A percentile compares a stretch with the other conserved stretches of the same genome.
phyloP scores from a whole-genome alignment of 2,329 filamentous ascomycete species.

The Fusarium domesticum region DNA sequence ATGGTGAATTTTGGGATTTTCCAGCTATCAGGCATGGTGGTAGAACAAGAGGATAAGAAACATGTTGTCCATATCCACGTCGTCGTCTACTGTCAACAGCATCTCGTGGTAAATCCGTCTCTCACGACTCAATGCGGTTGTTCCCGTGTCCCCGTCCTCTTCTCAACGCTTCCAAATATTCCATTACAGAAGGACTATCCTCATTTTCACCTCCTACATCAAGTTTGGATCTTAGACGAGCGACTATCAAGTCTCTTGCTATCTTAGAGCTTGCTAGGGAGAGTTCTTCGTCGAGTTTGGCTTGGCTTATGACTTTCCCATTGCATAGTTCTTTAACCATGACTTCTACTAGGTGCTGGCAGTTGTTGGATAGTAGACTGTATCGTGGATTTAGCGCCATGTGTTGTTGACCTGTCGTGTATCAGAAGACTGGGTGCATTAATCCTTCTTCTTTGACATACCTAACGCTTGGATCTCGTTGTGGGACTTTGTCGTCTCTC shows the following conservation, averaged over 20 bases:
- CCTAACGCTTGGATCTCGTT: constrained; percentile 22
- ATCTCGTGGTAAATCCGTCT: too few species aligned
- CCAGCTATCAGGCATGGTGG: not conserved
- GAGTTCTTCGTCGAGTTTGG: constrained; percentile 24
- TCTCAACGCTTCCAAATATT: constrained; percentile 20
- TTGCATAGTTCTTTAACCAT: constrained; percentile 28
- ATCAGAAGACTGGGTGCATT: not conserved
- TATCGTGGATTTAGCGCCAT: constrained; percentile 18
- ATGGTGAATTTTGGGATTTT: constrained; percentile 27
- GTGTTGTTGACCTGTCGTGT: constrained; percentile 13
- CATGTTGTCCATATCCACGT: too few species aligned
- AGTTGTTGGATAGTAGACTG: constrained; percentile 23
- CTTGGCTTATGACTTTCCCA: constrained; percentile 25
- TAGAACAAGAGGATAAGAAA: not conserved
- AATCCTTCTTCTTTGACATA: not conserved
- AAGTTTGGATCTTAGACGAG: constrained; percentile 18
- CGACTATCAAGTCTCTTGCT: constrained; percentile 23
- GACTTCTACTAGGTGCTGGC: constrained; percentile 24
- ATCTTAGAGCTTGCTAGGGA: constrained; percentile 21
- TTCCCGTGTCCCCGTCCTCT: not conserved
- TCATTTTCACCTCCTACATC: constrained; percentile 18
- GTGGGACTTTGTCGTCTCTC: constrained; percentile 27
- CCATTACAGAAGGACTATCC: constrained; percentile 21
- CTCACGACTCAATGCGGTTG: not conserved
- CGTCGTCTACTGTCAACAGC: too few species aligned